Percentiles rank a stretch among this genome's conserved stretches.
These are phyloP conservation scores for Selenicereus undatus DNA, from an alignment of 148 eudicot genomes.

Conservation along the genomic window DNA sequence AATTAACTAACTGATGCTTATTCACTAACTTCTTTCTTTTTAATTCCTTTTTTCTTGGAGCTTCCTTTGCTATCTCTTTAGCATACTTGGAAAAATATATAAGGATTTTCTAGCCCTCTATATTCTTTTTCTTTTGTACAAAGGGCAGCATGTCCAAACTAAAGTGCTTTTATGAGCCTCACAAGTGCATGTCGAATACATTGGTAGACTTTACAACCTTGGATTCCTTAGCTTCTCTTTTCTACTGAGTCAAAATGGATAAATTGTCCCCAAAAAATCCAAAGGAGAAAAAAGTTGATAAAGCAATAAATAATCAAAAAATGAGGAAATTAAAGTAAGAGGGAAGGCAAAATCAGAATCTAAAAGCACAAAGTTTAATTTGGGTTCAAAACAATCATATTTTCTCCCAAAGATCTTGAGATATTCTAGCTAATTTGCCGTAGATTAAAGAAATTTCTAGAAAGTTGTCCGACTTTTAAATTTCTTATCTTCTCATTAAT, in stretches of 20 bases:
- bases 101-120: neutral
- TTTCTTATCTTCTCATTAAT: too few relatives aligned
- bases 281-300: neutral
- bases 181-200: neutral
- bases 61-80: neutral
- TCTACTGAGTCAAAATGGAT: constrained; percentile 3
- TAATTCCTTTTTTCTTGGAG: neutral
- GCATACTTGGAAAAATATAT: neutral
- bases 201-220: neutral
- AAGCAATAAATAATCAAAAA: neutral
- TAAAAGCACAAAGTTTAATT: neutral
- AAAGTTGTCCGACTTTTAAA: too few relatives aligned
- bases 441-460: too few relatives aligned
- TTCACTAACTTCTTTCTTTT: neutral
- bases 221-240: neutral
- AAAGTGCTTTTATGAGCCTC: neutral
- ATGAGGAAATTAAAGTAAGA: neutral
- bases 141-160: neutral
- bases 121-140: neutral
- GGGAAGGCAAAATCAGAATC: neutral
- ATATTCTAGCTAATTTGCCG: too few relatives aligned
- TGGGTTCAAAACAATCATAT: neutral
- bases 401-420: too few relatives aligned
- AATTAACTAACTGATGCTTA: too few relatives aligned
- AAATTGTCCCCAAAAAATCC: neutral